Base-by-base conservation (phyloP, 148 eudicot genomes). In the Talinum fruticosum region DNA sequence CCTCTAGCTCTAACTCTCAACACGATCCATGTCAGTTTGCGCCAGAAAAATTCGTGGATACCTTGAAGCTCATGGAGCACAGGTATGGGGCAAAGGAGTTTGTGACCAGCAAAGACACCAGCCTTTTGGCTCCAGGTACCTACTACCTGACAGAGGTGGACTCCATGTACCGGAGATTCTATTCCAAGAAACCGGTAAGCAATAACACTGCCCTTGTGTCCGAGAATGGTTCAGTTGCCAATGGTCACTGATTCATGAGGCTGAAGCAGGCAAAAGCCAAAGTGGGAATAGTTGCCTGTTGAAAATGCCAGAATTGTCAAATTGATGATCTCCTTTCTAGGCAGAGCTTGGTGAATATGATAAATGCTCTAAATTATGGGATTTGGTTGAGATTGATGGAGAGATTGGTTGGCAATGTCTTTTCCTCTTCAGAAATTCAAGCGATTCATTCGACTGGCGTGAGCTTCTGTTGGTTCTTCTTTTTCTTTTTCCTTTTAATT, bases 41-140 rank as follows among this genome's bases (percentile, higher is more conserved):
- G 24, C 93, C 98, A 0, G 98, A 92, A 81, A 94, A 92, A 84
- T 92, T 94, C 54, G 91, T 90, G 73, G 92, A 92, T 45, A 88
- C 83, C 10, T 84, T 89, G 95, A 85, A 94, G 87, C 69, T 94
- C 37, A 92, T 92, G 98, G 98, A 94, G 87, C 93, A 92, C 68
- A 86, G 97, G 76, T 92, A 94, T 36, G 97, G 97, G 10, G 89
- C 75, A 47, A 94, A 90, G 84, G 92, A 94, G 82, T 94, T 87
- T 49, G 97, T 94, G 71, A 92, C 97, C 0, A 90, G 84, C 89
- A 90, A 94, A 82, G 98, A 92, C 79, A 84, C 84, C 14, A 87
- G 82, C 83, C 89, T 88, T 82, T 82, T 91, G 38, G 72, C 85
- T 75, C 93, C 90, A 0, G 96, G 95, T 28, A 89, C 96, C 23